Evolutionary conservation across 2,329 filamentous ascomycete genomes (phyloP).

Genomic region (Diaporthe sp.): DNA sequence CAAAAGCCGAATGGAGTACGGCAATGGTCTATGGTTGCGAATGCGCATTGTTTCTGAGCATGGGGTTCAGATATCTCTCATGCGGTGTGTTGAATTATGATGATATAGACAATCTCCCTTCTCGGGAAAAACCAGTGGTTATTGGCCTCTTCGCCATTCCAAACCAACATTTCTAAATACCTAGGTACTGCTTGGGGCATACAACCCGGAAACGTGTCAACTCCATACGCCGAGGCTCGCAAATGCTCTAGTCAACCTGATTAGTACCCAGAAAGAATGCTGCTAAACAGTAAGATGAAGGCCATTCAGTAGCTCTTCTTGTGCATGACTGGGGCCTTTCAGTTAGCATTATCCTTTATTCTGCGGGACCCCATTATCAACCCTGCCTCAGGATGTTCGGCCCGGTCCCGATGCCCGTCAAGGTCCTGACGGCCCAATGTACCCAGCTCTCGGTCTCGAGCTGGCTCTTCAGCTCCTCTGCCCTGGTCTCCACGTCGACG

Average conservation of each 20-base stretch:
- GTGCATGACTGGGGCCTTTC: neutral
- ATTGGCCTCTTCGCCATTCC: neutral
- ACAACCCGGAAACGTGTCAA: conserved; percentile 29
- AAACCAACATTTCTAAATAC: neutral
- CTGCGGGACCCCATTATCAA: neutral
- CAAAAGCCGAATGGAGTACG: neutral
- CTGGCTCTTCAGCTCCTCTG: conserved; percentile 73
- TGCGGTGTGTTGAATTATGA: conserved; percentile 38
- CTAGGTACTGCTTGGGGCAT: neutral
- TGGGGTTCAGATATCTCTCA: neutral
- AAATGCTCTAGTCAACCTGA: conserved; percentile 26
- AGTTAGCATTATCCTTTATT: neutral
- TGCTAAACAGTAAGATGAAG: neutral
- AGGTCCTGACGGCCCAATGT: conserved; percentile 73
- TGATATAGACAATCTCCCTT: conserved; percentile 41
- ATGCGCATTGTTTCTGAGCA: conserved; percentile 20
- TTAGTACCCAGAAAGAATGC: neutral
- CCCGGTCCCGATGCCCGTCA: conserved; percentile 73
- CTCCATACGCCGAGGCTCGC: conserved; percentile 37
- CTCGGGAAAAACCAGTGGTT: conserved; percentile 22
- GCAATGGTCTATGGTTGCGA: neutral
- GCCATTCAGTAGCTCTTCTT: neutral
- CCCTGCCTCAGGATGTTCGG: conserved; percentile 64
- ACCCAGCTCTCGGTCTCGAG: conserved; percentile 76
- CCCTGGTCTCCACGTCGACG: conserved; percentile 75